Conservation (phyloP, 768 basidiomycete genomes). For the Naganishia onofrii region DNA sequence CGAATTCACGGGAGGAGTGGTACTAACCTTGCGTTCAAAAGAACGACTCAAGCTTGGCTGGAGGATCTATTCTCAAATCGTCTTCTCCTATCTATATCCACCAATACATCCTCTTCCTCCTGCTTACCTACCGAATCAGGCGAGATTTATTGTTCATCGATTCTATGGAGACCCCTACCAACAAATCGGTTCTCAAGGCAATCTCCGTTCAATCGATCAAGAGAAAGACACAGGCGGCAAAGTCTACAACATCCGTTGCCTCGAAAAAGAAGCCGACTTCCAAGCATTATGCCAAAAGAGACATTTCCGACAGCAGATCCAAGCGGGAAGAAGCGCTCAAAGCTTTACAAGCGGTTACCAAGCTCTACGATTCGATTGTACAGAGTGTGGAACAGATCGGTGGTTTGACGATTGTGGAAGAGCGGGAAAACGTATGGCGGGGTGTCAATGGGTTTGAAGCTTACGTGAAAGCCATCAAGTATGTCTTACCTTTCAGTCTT, state of each 20-base stretch:
- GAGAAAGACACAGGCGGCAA: conserved; percentile 29
- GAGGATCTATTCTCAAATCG: conserved; percentile 5
- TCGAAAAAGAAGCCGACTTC: conserved; percentile 5
- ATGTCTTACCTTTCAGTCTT: conserved; percentile 27
- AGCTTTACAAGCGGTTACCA: conserved; percentile 84
- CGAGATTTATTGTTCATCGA: conserved; percentile 75
- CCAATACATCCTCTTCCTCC: conserved; percentile 79
- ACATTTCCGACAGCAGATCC: conserved; percentile 17
- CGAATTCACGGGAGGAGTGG: not conserved
- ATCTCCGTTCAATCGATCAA: conserved; percentile 6
- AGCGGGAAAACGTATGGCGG: conserved; percentile 75
- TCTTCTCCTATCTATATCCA: conserved; percentile 60
- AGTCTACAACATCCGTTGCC: not conserved
- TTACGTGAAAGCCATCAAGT: conserved; percentile 74
- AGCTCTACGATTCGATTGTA: conserved; percentile 74
- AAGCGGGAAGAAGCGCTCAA: conserved; percentile 52
- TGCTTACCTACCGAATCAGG: conserved; percentile 80
- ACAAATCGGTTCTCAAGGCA: not conserved
- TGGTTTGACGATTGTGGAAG: conserved; percentile 77
- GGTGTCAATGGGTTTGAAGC: conserved; percentile 73
- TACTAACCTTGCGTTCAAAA: not conserved
- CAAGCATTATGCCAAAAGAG: conserved; percentile 30
- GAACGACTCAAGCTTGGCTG: not conserved
- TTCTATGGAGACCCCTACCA: conserved; percentile 6
- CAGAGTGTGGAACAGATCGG: conserved; percentile 83